Evolutionary conservation across 2,329 filamentous ascomycete species (phyloP), one percentile per base, ranked within the genome.

Genomic region (Chrysoporthe puriensis): DNA sequence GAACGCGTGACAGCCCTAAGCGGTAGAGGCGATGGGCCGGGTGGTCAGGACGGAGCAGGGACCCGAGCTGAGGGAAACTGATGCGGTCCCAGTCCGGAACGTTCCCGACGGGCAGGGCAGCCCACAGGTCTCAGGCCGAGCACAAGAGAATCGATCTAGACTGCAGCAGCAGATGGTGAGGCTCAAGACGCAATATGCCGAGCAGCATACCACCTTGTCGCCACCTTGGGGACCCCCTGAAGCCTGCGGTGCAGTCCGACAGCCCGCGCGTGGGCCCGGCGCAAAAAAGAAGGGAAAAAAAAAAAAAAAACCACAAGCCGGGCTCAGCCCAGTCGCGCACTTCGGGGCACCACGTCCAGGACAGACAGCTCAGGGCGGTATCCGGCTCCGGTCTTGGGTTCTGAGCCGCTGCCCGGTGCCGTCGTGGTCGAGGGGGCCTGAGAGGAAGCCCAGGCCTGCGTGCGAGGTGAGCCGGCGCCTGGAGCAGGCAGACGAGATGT

Each of bases 1-100:
- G 71, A 71, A 74, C 73, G 71, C 72, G 72, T 69, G 71, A 69
- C 63, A 68, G 71, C 69, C 70, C 70, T 70, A 73, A 71, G 71
- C 70, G 70, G 73, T 70, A 65, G 70, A 70, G 70, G 67, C 63
- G 66, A 70, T 70, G 73, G 70, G 63, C 63, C 62, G 59, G n/a
- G 50, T 52, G 62, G 68, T 34, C 62, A 52, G 52, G 44, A 59
- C 46, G 62, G 46, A 57, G 46, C 62, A 52, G 48, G 60, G 46
- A 58, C 14, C 44, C 42, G 42, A 61, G 65, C 34, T 59, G 50
- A 60, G 57, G 40, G n/a, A 26, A n/a, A 21, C 43, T 36, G 40
- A 34, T 56, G 16, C 58, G 21, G 59, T 62, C 48, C 50, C 32
- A 42, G 44, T 52, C 46, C 59, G 63, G 65, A 63, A 52, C 59